phyloP scores from a whole-genome alignment of 148 eudicot genomes.

The Drosera capensis region DNA sequence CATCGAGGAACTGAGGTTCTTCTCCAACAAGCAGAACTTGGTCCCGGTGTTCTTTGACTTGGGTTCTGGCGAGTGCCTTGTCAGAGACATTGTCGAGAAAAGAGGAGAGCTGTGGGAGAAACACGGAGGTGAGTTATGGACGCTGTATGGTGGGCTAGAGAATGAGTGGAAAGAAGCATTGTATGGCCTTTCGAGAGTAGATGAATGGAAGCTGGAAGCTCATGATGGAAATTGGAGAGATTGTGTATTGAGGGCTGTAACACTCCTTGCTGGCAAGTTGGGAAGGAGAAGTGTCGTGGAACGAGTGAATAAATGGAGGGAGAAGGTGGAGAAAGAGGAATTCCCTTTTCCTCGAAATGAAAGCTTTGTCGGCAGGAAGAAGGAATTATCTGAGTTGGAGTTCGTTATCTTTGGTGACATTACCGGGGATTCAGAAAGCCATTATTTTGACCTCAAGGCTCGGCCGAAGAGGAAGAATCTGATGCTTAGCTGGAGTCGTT shows the following conservation, averaged over 20 bases:
- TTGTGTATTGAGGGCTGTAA: slow-evolving; percentile 62
- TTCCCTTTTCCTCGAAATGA: slow-evolving; percentile 86
- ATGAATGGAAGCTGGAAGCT: slow-evolving; percentile 94
- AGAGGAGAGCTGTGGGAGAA: slow-evolving; percentile 75
- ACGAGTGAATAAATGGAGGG: slow-evolving; percentile 66
- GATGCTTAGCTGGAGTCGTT: slow-evolving; percentile 64
- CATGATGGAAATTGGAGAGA: slow-evolving; percentile 82
- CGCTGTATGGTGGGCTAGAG: slow-evolving; percentile 74
- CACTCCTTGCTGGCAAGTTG: slow-evolving; percentile 70
- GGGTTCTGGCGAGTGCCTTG: slow-evolving; percentile 79
- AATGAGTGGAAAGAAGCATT: slow-evolving; percentile 94
- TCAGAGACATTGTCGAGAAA: slow-evolving; percentile 71
- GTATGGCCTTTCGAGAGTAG: slow-evolving; percentile 61
- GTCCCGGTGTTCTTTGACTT: slow-evolving; percentile 89
- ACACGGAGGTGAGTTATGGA: slow-evolving; percentile 77
- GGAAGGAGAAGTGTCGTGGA: slow-evolving; percentile 97
- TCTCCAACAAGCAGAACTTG: slow-evolving; percentile 75
- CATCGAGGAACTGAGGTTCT: slow-evolving; percentile 76
- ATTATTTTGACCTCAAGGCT: slow-evolving; percentile 76
- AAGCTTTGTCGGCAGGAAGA: slow-evolving; percentile 77
- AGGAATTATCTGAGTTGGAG: slow-evolving; percentile 76
- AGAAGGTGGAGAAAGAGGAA: slow-evolving; percentile 73
- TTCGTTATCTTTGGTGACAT: slow-evolving; percentile 91
- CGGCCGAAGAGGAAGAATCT: slow-evolving; percentile 48
- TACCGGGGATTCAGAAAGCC: slow-evolving; percentile 62